Evolutionary conservation across 1,139 yeast species (phyloP).

Genomic region (Debaryomyces robertsiae): DNA sequence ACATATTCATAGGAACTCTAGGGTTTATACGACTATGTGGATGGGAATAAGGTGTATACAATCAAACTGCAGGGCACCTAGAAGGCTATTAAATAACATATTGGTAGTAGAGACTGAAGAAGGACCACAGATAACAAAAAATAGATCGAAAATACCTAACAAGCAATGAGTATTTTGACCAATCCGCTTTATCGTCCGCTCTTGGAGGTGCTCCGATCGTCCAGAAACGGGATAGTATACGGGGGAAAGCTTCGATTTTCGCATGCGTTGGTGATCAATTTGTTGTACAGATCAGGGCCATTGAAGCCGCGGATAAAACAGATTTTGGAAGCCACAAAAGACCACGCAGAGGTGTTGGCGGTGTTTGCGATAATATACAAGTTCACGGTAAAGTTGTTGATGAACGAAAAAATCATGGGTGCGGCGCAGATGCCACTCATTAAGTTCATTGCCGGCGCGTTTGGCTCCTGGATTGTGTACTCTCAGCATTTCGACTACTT

Average conservation of each 20-base stretch:
- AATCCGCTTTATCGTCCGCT: slow-evolving; percentile 42
- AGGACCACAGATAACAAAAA: not conserved
- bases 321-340: slow-evolving; percentile 58
- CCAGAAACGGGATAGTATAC: slow-evolving; percentile 61
- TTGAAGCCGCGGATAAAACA: slow-evolving; percentile 48
- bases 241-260: slow-evolving; percentile 76
- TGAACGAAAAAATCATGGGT: slow-evolving; percentile 40
- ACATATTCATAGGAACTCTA: not conserved
- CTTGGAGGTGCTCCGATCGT: slow-evolving; percentile 41
- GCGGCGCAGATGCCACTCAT: slow-evolving; percentile 28
- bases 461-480: slow-evolving; percentile 68
- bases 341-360: slow-evolving; percentile 71
- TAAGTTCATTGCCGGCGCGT: slow-evolving; percentile 63
- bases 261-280: slow-evolving; percentile 69
- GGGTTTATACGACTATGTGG: not conserved
- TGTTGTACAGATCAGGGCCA: slow-evolving; percentile 55
- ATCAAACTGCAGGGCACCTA: not conserved
- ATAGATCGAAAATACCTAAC: not conserved
- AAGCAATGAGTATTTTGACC: slow-evolving; percentile 22
- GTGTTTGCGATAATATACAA: slow-evolving; percentile 68
- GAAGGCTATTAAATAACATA: not conserved
- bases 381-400: slow-evolving; percentile 31
- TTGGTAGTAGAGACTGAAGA: not conserved
- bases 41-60: not conserved
- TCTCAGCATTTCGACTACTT: slow-evolving; percentile 55